These are phyloP conservation scores for Camellia lanceoleosa DNA, from an alignment of 148 eudicot species.

Conservation along the genomic window DNA sequence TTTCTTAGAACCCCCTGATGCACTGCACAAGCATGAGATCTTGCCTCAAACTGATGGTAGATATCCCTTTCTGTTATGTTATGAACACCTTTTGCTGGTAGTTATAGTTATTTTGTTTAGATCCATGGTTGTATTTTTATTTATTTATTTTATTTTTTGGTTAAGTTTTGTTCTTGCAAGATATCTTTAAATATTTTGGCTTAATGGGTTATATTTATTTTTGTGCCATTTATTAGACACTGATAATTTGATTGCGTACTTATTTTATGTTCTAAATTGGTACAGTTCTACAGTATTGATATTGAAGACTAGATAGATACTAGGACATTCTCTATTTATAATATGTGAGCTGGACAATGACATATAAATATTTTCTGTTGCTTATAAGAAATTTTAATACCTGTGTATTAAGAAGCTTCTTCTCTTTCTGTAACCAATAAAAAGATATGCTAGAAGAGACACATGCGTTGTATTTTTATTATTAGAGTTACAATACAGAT, in stretches of 20 bases:
- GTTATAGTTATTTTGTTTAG: not conserved
- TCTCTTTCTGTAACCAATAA: not conserved
- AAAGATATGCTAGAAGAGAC: not conserved
- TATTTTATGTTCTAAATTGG: not conserved
- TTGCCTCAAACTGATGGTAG: constrained; percentile 40
- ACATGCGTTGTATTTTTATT: not conserved
- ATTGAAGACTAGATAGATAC: not conserved
- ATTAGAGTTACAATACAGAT: too few species aligned
- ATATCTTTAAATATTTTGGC: not conserved
- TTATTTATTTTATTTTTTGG: not conserved
- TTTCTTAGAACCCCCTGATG: constrained; percentile 45
- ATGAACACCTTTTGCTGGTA: constrained; percentile 11
- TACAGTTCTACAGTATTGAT: not conserved
- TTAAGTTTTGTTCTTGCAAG: not conserved
- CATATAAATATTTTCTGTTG: not conserved
- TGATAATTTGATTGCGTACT: not conserved
- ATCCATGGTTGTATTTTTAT: not conserved
- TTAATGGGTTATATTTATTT: not conserved
- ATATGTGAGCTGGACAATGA: not conserved
- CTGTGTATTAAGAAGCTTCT: not conserved
- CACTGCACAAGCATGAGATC: constrained; percentile 33
- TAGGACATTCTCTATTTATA: not conserved
- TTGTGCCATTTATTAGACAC: not conserved
- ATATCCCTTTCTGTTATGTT: not conserved
- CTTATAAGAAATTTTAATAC: not conserved